These are phyloP conservation scores for Podaxis sp. DNA, from an alignment of 768 basidiomycete species.

Conservation along the genomic window DNA sequence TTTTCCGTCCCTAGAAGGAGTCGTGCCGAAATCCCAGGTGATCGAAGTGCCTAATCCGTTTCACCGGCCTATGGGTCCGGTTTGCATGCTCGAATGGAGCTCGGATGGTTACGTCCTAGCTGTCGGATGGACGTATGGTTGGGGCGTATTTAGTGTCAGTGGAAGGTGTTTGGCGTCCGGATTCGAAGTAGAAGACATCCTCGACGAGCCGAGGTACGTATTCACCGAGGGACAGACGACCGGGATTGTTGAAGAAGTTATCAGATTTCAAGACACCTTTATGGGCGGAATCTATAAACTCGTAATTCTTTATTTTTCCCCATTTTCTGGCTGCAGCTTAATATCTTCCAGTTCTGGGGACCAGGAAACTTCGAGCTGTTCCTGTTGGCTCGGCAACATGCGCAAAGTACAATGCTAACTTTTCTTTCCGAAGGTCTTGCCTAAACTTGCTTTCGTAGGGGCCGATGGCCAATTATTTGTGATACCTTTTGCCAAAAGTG, in stretches of 20 bases:
- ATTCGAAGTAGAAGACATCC: slow-evolving; percentile 60
- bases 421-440: neutral
- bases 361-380: slow-evolving; percentile 90
- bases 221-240: slow-evolving; percentile 8
- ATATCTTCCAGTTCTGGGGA: slow-evolving; percentile 74
- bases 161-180: slow-evolving; percentile 83
- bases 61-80: slow-evolving; percentile 53
- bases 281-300: slow-evolving; percentile 75
- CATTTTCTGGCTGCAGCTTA: neutral
- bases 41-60: slow-evolving; percentile 62
- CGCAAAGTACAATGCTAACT: slow-evolving; percentile 38
- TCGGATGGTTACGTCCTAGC: slow-evolving; percentile 94
- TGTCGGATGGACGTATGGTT: slow-evolving; percentile 86
- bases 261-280: slow-evolving; percentile 75
- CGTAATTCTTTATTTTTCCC: slow-evolving; percentile 39
- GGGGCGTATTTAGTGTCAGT: slow-evolving; percentile 87
- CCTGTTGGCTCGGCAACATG: slow-evolving; percentile 54
- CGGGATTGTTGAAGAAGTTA: neutral
- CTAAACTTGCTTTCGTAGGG: slow-evolving; percentile 29
- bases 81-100: slow-evolving; percentile 81
- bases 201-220: slow-evolving; percentile 49
- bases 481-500: slow-evolving; percentile 93
- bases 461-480: slow-evolving; percentile 71
- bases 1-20: slow-evolving; percentile 62
- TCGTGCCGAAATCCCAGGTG: slow-evolving; percentile 53